phyloP scores from a whole-genome alignment of 2,329 filamentous ascomycete genomes.

The Aspergillus pseudotamarii region DNA sequence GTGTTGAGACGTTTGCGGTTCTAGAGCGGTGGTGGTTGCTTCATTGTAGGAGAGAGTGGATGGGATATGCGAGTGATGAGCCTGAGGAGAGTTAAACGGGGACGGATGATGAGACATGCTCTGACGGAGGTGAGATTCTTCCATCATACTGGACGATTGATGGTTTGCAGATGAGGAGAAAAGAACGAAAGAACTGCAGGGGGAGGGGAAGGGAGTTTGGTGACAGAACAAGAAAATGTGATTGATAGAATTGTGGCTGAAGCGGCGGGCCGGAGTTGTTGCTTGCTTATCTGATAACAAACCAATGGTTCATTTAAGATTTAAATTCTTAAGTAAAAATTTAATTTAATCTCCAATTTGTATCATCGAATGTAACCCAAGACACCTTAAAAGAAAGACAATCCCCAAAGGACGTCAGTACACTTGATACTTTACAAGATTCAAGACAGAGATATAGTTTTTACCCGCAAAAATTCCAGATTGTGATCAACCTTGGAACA shows the following conservation, averaged over 20 bases:
- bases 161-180: not conserved
- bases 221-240: not conserved
- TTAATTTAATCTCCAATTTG: not conserved
- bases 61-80: slow-evolving; percentile 9
- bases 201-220: not conserved
- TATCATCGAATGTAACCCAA: not conserved
- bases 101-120: slow-evolving; percentile 32
- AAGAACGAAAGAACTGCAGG: not conserved
- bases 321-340: not conserved
- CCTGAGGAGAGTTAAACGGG: slow-evolving; percentile 27
- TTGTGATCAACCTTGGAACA: not conserved
- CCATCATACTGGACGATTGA: slow-evolving; percentile 18
- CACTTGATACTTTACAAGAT: too few relatives aligned
- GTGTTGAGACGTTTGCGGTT: slow-evolving; percentile 30
- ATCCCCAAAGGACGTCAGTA: not conserved
- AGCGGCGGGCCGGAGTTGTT: not conserved
- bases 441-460: too few relatives aligned
- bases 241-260: not conserved
- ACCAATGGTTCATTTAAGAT: not conserved
- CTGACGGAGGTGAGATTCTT: slow-evolving; percentile 31
- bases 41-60: slow-evolving; percentile 30
- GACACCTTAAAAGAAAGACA: not conserved
- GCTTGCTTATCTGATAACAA: not conserved
- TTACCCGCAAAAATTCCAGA: too few relatives aligned
- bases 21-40: slow-evolving; percentile 47